Evolutionary conservation across 2,329 filamentous ascomycete species (phyloP).

Genomic region (Chaetomium strumarium): DNA sequence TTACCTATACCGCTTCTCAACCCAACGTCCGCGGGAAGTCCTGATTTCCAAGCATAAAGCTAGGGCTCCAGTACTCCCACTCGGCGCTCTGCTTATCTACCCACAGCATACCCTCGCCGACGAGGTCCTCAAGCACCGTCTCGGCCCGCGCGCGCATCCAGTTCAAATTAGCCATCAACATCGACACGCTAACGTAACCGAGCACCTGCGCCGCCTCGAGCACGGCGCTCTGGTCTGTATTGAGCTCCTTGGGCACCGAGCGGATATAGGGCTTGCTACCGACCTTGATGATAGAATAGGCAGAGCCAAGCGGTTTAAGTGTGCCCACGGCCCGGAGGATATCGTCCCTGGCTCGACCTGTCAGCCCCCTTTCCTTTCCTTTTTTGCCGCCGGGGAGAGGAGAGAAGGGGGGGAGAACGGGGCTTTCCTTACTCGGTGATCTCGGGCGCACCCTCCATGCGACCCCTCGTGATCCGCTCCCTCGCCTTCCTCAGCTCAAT

Average conservation of each 20-base stretch:
- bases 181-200: slow-evolving; percentile 82
- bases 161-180: slow-evolving; percentile 77
- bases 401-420: not conserved
- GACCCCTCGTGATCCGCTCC: slow-evolving; percentile 65
- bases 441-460: slow-evolving; percentile 69
- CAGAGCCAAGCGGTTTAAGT: slow-evolving; percentile 78
- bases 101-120: slow-evolving; percentile 89
- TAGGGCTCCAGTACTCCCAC: slow-evolving; percentile 90
- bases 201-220: slow-evolving; percentile 86
- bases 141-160: slow-evolving; percentile 83
- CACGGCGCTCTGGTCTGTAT: slow-evolving; percentile 86
- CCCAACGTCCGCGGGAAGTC: slow-evolving; percentile 20
- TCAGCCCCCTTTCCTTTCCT: not conserved
- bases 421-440: slow-evolving; percentile 62
- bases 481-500: slow-evolving; percentile 78
- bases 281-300: slow-evolving; percentile 78
- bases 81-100: slow-evolving; percentile 80
- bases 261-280: slow-evolving; percentile 83
- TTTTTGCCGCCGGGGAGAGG: not conserved
- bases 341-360: slow-evolving; percentile 58
- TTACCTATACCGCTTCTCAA: slow-evolving; percentile 2
- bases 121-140: slow-evolving; percentile 84
- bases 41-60: slow-evolving; percentile 55
- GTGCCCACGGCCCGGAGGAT: slow-evolving; percentile 83
- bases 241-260: slow-evolving; percentile 90